A percentile compares a stretch with the other conserved stretches of the same genome.
These are phyloP conservation scores for Blastomyces emzantsi DNA, from an alignment of 2,329 filamentous ascomycete species.

Conservation along the genomic window DNA sequence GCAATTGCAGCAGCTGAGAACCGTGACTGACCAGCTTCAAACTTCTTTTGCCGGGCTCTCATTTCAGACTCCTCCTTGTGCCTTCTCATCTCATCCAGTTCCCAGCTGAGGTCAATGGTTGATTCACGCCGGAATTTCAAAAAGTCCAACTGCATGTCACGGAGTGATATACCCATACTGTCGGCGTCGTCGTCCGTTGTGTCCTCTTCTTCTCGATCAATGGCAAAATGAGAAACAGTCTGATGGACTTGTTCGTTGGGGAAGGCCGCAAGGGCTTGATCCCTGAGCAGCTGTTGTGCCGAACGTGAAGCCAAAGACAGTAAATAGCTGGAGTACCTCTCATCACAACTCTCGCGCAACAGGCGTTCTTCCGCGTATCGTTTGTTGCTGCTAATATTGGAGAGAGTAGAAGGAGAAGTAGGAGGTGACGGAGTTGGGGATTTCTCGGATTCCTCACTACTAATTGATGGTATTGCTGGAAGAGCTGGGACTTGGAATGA, in stretches of 20 bases:
- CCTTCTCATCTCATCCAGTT: slow-evolving; percentile 70
- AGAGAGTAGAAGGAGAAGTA: slow-evolving; percentile 19
- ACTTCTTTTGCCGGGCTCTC: slow-evolving; percentile 24
- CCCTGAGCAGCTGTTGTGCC: slow-evolving; percentile 69
- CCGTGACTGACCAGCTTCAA: slow-evolving; percentile 18
- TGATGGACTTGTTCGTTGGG: slow-evolving; percentile 42
- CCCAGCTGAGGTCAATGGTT: slow-evolving; percentile 52
- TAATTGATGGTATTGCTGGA: slow-evolving; percentile 54
- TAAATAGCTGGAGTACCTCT: slow-evolving; percentile 65
- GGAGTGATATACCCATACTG: slow-evolving; percentile 21
- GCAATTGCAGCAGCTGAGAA: slow-evolving; percentile 27
- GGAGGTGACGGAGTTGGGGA: slow-evolving; percentile 21
- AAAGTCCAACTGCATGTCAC: slow-evolving; percentile 22
- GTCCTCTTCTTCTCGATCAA: slow-evolving; percentile 34
- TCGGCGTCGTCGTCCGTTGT: slow-evolving; percentile 25
- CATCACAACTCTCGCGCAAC: slow-evolving; percentile 56
- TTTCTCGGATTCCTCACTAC: slow-evolving; percentile 40
- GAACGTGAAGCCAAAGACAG: slow-evolving; percentile 71
- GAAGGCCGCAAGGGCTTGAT: slow-evolving; percentile 46
- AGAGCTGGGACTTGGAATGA: slow-evolving; percentile 54
- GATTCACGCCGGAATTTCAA: slow-evolving; percentile 35
- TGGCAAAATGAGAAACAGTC: slow-evolving; percentile 40
- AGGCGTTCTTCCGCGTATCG: slow-evolving; percentile 8
- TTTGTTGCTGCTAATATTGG: slow-evolving; percentile 16
- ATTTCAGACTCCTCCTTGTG: slow-evolving; percentile 59